Base-by-base conservation (phyloP, 441 rosid genomes). In the Theobroma grandiflorum region DNA sequence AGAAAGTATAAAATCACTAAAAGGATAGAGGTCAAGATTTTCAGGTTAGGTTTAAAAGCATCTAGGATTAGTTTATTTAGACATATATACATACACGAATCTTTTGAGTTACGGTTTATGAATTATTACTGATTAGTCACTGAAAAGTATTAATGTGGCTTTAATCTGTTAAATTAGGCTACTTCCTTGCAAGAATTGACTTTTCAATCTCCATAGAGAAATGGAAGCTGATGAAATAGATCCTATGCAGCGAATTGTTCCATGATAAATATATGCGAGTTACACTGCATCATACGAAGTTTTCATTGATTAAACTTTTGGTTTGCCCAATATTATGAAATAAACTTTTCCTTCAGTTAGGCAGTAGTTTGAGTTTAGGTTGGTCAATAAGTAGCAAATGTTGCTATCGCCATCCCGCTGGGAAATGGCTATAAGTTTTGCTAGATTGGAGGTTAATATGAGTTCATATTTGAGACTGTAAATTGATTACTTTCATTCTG, bases 301-400 rank as follows among this genome's bases (percentile, higher is more conserved):
- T 62, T 53, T 72, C 42, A 3, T 72, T 72, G 63, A 37, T 53
- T 74, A 40, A 74, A 74, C 67, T 58, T 74, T 59, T 22, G 37
- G 37, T 72, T 50, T 72, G 75, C 75, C 53, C 38, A 45, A 69
- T 69, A 35, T 47, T 49, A 12, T 68, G 26, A 49, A 42, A 49
- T 31, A 49, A 47, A 49, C 57, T 47, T 52, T 49, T 33, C 6
- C 1, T 72, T 72, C 47, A n/a, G 49, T 37, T 18, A 38, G 49
- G 8, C 43, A 35, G 47, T 72, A 55, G 64, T 37, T 35, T 37
- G 15, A n/a, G 64, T 72, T 72, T 72, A 53, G 47, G 10, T 26
- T 53, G 63, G 49, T 72, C 47, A 37, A 35, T 45, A 26, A 45
- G 8, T 18, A 52, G 6, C 63, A 8, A 71, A 71, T 40, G 59